Conservation (phyloP, 306 rosid genomes). For the Dalbergia oliveri region DNA sequence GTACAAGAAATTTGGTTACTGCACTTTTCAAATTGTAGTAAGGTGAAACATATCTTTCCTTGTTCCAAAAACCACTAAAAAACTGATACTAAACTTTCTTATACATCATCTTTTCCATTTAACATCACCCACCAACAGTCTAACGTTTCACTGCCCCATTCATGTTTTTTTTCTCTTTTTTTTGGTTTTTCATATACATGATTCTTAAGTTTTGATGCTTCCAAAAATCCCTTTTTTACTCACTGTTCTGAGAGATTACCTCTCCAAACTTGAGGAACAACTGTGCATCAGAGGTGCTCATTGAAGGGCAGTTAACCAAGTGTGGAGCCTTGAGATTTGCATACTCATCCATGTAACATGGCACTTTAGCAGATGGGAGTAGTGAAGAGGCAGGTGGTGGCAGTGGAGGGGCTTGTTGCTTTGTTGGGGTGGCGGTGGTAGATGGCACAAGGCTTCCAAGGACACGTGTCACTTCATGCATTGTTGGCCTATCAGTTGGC, state of each 20-base stretch:
- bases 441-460: conserved; percentile 67
- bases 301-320: conserved; percentile 77
- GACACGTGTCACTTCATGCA: conserved; percentile 90
- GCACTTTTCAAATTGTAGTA: conserved; percentile 43
- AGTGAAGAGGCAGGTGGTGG: conserved; percentile 44
- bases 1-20: conserved; percentile 41
- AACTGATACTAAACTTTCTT: conserved; percentile 41
- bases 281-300: conserved; percentile 93
- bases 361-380: conserved; percentile 56
- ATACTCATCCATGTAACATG: conserved; percentile 83
- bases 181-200: conserved; percentile 5
- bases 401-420: conserved; percentile 21
- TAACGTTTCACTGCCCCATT: conserved; percentile 1
- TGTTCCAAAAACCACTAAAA: conserved; percentile 41
- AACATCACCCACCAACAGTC: not conserved
- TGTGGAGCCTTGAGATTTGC: conserved; percentile 84
- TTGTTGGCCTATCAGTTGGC: conserved; percentile 81
- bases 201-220: not conserved
- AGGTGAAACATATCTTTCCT: conserved; percentile 36
- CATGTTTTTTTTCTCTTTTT: not conserved
- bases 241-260: conserved; percentile 90
- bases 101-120: conserved; percentile 53
- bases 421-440: conserved; percentile 35
- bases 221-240: conserved; percentile 41
- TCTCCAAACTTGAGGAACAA: conserved; percentile 92